Base-by-base conservation (phyloP, 106 monocot species). In the Gastrodia elata region DNA sequence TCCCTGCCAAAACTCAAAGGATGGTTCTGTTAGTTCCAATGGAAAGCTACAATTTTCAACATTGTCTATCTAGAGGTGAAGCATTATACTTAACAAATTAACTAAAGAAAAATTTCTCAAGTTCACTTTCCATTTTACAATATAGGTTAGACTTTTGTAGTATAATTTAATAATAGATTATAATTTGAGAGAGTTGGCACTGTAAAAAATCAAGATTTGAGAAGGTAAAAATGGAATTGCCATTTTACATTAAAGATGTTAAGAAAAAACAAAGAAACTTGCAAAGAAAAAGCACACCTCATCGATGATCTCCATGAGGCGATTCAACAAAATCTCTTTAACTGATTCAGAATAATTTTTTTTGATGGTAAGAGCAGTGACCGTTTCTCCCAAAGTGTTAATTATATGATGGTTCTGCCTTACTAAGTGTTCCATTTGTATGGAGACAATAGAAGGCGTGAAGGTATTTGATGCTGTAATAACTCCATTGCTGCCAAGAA, bases 371-470 rank as follows among this genome's bases (percentile, higher is more conserved):
- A 78, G 68, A 34, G 10, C 55, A 16, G 78, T 39, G 41, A 92
- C 61, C 32, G 80, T 77, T 18, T 86, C 57, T 43, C 70, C 77
- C 73, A 96, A 86, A 0, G 39, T 59, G 33, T 20, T 41, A 32
- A 96, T 42, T 22, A 77, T 70, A 71, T 80, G 37, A 40, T 82
- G 81, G 72, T 96, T 96, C 26, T 38, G 5, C 41, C 48, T 75
- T 30, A 92, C 69, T 25, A 77, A 49, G 35, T 78, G 32, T 64
- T 92, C 84, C 85, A 96, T 87, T 35, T 87, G 69, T 20, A 77
- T 71, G 8, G 92, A 81, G 70, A 83, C 71, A 42, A 92, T 33
- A 61, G 79, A 76, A 18, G 89, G 85, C 5, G 71, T 35, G 32
- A n/a, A 73, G 57, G 20, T 43, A 42, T 44, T 5, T 6, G 77